phyloP scores from a whole-genome alignment of 176 grass and related monocot species.

The Elaeis guineensis region DNA sequence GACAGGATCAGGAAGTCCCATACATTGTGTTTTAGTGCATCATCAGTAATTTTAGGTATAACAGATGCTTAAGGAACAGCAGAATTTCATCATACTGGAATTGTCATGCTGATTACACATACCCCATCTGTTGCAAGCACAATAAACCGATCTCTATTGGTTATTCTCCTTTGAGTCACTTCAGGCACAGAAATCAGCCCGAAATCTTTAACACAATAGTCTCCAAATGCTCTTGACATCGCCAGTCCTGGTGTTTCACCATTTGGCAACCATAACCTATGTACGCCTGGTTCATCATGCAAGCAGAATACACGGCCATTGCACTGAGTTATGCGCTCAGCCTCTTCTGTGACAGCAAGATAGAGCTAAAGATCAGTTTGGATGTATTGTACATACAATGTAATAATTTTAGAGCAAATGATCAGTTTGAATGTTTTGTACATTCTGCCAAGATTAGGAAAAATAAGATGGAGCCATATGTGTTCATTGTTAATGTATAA shows the following conservation, averaged over 20 bases:
- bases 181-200: slow-evolving; percentile 83
- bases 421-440: no score
- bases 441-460: no score
- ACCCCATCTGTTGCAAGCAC: slow-evolving; percentile 96
- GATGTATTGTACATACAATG: no score
- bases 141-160: slow-evolving; percentile 46
- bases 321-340: slow-evolving; percentile 62
- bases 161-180: slow-evolving; percentile 59
- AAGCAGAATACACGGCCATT: slow-evolving; percentile 60
- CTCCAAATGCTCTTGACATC: slow-evolving; percentile 94
- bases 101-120: slow-evolving; percentile 1
- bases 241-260: slow-evolving; percentile 68
- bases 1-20: no score
- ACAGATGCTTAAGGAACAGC: no score
- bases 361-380: background rate
- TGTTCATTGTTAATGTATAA: no score
- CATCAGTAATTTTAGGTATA: no score
- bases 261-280: slow-evolving; percentile 65
- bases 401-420: no score
- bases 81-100: no score
- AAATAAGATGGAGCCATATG: no score
- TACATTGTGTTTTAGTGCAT: no score
- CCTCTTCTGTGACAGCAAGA: slow-evolving; percentile 47
- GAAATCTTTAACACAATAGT: slow-evolving; percentile 68
- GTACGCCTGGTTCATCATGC: slow-evolving; percentile 68